phyloP scores from a whole-genome alignment of 495 filamentous ascomycete species.

The Talaromyces ruber region DNA sequence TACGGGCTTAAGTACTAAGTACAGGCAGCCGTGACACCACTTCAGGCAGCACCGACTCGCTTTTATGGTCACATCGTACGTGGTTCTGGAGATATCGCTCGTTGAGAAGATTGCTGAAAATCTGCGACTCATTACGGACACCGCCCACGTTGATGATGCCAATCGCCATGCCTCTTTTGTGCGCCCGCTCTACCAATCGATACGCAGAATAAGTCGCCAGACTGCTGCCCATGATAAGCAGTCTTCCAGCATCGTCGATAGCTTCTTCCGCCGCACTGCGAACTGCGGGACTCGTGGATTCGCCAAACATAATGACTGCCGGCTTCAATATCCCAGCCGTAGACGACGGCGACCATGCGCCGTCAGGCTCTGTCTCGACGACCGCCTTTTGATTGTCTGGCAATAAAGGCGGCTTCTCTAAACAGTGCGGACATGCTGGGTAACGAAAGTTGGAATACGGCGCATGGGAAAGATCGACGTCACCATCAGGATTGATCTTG shows the following conservation, averaged over 20 bases:
- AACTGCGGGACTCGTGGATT: constrained; percentile 60
- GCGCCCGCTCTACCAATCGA: constrained; percentile 76
- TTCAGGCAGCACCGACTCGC: constrained; percentile 26
- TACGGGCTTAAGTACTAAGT: neutral
- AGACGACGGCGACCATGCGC: constrained; percentile 63
- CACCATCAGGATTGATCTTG: constrained; percentile 86
- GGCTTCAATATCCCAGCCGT: constrained; percentile 83
- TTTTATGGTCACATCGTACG: constrained; percentile 31
- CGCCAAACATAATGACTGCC: constrained; percentile 91
- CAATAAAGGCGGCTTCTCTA: constrained; percentile 53
- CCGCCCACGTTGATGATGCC: constrained; percentile 79
- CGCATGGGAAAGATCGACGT: constrained; percentile 82
- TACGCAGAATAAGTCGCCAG: constrained; percentile 93
- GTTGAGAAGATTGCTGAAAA: constrained; percentile 44
- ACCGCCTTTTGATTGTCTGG: constrained; percentile 53
- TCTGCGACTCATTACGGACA: constrained; percentile 65
- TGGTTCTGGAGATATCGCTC: constrained; percentile 11
- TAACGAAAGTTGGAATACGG: constrained; percentile 88
- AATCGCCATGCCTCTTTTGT: constrained; percentile 74
- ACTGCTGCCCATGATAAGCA: constrained; percentile 81
- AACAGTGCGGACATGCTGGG: constrained; percentile 77
- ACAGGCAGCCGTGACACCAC: constrained; percentile 24
- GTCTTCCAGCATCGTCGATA: constrained; percentile 61
- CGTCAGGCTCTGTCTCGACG: constrained; percentile 67
- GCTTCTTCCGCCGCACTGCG: constrained; percentile 72